Evolutionary conservation across 192 early-diverging fungal species (phyloP).

Genomic region (Podila minutissima): DNA sequence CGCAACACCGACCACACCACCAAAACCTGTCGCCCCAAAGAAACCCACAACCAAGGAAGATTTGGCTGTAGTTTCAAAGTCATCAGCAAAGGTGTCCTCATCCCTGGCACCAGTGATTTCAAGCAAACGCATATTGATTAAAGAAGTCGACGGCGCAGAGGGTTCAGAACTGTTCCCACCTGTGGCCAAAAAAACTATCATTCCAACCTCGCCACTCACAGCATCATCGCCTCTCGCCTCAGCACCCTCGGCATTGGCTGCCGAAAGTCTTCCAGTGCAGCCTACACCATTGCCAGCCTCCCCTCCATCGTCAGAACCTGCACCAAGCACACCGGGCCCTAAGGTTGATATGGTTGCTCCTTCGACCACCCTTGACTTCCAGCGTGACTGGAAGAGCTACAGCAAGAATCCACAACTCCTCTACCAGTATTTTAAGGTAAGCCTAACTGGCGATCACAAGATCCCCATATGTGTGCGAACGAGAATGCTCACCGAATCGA

Average conservation of each 20-base stretch:
- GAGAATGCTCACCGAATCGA: background rate
- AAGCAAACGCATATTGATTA: conserved; percentile 62
- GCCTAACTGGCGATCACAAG: background rate
- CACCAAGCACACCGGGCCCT: background rate
- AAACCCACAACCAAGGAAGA: background rate
- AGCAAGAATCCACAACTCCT: conserved; percentile 56
- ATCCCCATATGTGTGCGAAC: background rate
- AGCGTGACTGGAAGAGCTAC: conserved; percentile 75
- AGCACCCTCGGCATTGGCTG: background rate
- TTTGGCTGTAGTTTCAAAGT: background rate
- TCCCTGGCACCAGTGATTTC: conserved; percentile 22
- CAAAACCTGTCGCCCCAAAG: background rate
- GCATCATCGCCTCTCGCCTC: background rate
- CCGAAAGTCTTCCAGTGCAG: background rate
- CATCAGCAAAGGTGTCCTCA: background rate
- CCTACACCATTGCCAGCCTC: background rate
- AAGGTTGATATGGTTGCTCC: conserved; percentile 42
- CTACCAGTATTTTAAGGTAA: conserved; percentile 73
- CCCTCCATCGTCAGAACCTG: background rate
- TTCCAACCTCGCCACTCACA: background rate
- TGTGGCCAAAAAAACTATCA: background rate
- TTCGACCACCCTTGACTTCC: conserved; percentile 74
- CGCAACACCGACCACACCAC: background rate
- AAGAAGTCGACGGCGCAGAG: conserved; percentile 59
- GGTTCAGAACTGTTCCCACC: conserved; percentile 18